phyloP scores from a whole-genome alignment of 2,329 filamentous ascomycete genomes.

The Colletotrichum coccodes region DNA sequence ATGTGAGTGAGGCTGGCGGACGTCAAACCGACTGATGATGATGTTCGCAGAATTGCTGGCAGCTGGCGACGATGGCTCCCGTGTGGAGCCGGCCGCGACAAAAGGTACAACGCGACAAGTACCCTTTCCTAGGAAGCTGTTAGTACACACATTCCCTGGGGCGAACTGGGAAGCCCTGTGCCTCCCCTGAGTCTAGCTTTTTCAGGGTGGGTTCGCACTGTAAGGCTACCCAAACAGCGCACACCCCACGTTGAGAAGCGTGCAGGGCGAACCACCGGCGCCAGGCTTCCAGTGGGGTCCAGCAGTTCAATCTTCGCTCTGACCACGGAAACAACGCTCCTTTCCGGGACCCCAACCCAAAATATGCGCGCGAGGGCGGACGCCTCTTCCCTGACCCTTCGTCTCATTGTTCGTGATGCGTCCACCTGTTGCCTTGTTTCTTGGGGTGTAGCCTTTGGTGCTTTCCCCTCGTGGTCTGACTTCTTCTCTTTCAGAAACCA shows the following conservation, averaged over 20 bases:
- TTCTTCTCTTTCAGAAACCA: not conserved
- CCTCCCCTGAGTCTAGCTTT: not conserved
- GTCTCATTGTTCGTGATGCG: slow-evolving; percentile 21
- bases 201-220: slow-evolving; percentile 26
- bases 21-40: slow-evolving; percentile 4
- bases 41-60: slow-evolving; percentile 27
- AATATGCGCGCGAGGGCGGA: slow-evolving; percentile 6
- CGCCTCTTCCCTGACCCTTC: not conserved
- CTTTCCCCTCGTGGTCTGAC: not conserved
- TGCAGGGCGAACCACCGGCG: slow-evolving; percentile 12
- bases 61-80: slow-evolving; percentile 14
- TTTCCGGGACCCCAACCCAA: not conserved
- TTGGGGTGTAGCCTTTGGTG: slow-evolving; percentile 10
- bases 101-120: not conserved
- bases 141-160: not conserved
- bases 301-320: slow-evolving; percentile 19
- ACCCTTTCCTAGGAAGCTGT: not conserved
- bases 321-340: slow-evolving; percentile 23
- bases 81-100: not conserved
- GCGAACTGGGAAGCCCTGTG: not conserved
- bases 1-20: slow-evolving; percentile 18
- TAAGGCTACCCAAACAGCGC: slow-evolving; percentile 19
- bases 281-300: slow-evolving; percentile 11
- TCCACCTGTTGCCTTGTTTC: slow-evolving; percentile 6
- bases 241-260: slow-evolving; percentile 9